phyloP scores from a whole-genome alignment of 257 asterid species.

The Nicotiana noctiflora region DNA sequence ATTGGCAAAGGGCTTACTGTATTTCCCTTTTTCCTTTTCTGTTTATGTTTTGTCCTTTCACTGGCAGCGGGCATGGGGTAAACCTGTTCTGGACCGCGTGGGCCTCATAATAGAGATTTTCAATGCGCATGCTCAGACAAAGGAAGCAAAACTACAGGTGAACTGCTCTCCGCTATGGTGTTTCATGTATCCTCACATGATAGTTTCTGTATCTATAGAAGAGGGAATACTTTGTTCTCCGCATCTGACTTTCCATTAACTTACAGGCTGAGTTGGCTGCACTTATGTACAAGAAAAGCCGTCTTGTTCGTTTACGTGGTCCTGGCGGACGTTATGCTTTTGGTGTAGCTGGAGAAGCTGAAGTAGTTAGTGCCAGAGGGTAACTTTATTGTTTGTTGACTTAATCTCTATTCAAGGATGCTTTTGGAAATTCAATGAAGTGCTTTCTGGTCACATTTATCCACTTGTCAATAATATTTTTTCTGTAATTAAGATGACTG shows the following conservation, averaged over 20 bases:
- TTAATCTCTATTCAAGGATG: neutral
- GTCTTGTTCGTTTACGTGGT: conserved; percentile 91
- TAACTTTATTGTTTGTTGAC: conserved; percentile 27
- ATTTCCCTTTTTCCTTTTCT: neutral
- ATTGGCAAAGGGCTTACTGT: neutral
- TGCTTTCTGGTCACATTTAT: neutral
- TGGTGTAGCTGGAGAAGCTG: conserved; percentile 78
- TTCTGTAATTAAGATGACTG: neutral
- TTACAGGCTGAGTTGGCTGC: conserved; percentile 94
- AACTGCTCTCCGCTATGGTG: conserved; percentile 11
- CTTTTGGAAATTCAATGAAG: neutral
- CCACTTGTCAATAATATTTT: neutral
- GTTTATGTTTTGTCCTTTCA: neutral
- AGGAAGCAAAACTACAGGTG: conserved; percentile 95
- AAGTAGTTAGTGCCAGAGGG: conserved; percentile 99
- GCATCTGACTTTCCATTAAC: conserved; percentile 6
- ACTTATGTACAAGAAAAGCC: conserved; percentile 84
- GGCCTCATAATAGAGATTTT: conserved; percentile 92
- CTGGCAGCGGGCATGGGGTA: conserved; percentile 67
- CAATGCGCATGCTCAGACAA: conserved; percentile 98
- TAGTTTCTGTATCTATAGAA: neutral
- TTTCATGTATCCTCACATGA: neutral
- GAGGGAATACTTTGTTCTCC: neutral
- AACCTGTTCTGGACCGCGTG: conserved; percentile 89
- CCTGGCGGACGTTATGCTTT: conserved; percentile 74